These are phyloP conservation scores for Luzula sylvatica DNA, from an alignment of 176 grass and related monocot species.

Conservation along the genomic window DNA sequence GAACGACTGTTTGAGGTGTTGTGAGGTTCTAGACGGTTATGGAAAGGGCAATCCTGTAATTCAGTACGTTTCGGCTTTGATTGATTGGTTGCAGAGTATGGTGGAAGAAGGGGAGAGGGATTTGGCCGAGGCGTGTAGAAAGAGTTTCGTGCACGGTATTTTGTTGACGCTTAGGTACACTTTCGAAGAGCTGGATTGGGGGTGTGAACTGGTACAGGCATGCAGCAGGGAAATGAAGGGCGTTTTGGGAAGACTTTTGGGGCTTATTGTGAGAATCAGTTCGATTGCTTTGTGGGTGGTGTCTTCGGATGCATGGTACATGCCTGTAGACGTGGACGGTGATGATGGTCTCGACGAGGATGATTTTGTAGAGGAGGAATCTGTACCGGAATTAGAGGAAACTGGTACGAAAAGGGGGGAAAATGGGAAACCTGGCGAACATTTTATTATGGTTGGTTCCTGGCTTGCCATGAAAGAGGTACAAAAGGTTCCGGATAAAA, in stretches of 20 bases:
- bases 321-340: slow-evolving; percentile 86
- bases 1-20: slow-evolving; percentile 35
- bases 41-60: slow-evolving; percentile 43
- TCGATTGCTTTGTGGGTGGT: slow-evolving; percentile 88
- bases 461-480: slow-evolving; percentile 99
- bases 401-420: slow-evolving; percentile 28
- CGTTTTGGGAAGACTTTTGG: slow-evolving; percentile 77
- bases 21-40: slow-evolving; percentile 32
- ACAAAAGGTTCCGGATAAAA: background rate
- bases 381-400: slow-evolving; percentile 24
- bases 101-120: slow-evolving; percentile 76
- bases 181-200: slow-evolving; percentile 98
- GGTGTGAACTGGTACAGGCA: slow-evolving; percentile 43
- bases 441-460: slow-evolving; percentile 95
- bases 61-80: slow-evolving; percentile 61
- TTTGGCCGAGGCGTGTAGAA: slow-evolving; percentile 82
- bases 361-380: slow-evolving; percentile 38
- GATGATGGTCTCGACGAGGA: slow-evolving; percentile 33
- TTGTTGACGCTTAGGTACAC: slow-evolving; percentile 83
- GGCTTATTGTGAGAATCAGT: slow-evolving; percentile 77
- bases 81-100: slow-evolving; percentile 65
- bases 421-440: slow-evolving; percentile 53
- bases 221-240: slow-evolving; percentile 52
- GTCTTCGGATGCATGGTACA: slow-evolving; percentile 82
- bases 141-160: slow-evolving; percentile 91